Evolutionary conservation across 148 eudicot species (phyloP), one percentile per base, ranked within the genome.

Genomic region (Mesembryanthemum crystallinum): DNA sequence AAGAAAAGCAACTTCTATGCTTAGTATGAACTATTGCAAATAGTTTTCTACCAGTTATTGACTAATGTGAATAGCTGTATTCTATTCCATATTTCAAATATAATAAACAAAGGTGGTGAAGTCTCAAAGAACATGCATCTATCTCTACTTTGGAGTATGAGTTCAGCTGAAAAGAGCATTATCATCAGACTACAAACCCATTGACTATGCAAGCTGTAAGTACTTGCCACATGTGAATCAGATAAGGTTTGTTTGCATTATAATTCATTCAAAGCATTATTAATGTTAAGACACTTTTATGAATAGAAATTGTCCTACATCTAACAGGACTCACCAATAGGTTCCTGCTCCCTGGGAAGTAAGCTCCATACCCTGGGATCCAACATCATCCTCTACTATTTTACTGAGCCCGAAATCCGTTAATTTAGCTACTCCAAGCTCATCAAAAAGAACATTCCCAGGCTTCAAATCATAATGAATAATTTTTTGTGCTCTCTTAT

Each of bases 301-400:
- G 54, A 29, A 3, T 18, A 60, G 39, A 66, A 18, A 14, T 27
- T 4, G 27, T 52, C 60, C 7, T 15, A 55, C 20, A 55, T 32
- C 61, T 76, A 70, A 69, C 35, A 60, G 39, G 64, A 77, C 90
- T 90, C 85, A 95, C 99, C 99, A 95, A 83, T 95, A 95, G 39
- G 99, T 95, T 86, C 99, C 99, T 64, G 99, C 99, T 71, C 99
- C 97, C 78, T 95, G 99, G 45, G 97, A 95, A 73, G 99, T 95
- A 75, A 95, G 99, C 84, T 92, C 99, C 99, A 95, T 95, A 70
- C 98, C 97, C 83, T 86, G 96, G 42, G 97, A 88, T 77, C 99
- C 97, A 71, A 90, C 96, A 84, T 95, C 86, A 57, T 92, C 94
- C 83, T 95, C 97, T 67, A 95, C 97, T 73, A 95, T 95, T 89